Evolutionary conservation across 371 early-diverging fungal species (phyloP), one percentile per base, ranked within the genome.

Genomic region (Apophysomyces sp.): DNA sequence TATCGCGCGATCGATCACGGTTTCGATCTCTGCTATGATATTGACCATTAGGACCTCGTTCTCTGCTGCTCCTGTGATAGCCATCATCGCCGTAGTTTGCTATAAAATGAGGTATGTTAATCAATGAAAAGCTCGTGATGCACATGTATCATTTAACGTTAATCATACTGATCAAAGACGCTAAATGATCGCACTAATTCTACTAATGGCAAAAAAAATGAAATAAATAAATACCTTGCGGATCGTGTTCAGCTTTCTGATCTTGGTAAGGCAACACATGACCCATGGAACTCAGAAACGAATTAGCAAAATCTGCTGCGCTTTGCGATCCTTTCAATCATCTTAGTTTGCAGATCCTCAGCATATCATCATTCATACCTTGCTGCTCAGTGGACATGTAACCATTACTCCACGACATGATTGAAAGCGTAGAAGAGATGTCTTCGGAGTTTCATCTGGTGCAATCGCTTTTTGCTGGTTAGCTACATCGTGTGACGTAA

Each of bases 221-320:
- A 41, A 41, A 44, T 18, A 1, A 44, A 44, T 21, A 24, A 44
- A 44, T 44, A 44, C 49, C 49, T 44, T 44, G 49, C 8, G 49
- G 49, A 44, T 44, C 49, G 49, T 44, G 49, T 30, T 72, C 73
- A 34, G 57, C 63, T 3, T 55, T 37, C 2, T 66, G 66, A 26
- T 71, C 68, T 39, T 66, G 67, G 24, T 73, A 61, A 21, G 49
- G 49, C 11, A 44, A 24, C 8, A 44, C 49, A 44, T 77, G 76
- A 7, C 74, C 74, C n/a, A 80, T 66, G 44, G 81, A 80, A 65
- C 65, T 72, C 31, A 81, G 57, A 61, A 81, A 81, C 8, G 78
- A 76, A 53, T 62, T 78, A 26, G 81, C 78, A 37, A 74, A 67
- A 60, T 78, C 77, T 27, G 77, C 74, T 55, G 73, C 76, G 51